Base-by-base conservation (phyloP, 1,284 basidiomycete genomes). In the Malassezia vespertilionis region DNA sequence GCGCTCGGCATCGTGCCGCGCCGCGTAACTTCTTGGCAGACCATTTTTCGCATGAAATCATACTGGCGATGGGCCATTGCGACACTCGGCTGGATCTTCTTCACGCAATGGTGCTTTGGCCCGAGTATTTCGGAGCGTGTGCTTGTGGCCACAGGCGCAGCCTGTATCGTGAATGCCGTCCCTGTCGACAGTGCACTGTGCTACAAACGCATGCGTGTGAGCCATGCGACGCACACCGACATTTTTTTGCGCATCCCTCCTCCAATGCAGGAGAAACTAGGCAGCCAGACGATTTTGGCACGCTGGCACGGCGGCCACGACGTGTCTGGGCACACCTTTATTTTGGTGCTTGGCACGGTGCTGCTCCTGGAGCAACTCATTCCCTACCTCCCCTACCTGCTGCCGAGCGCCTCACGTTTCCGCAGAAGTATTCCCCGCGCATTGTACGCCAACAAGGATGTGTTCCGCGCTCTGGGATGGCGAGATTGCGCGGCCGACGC, bases 271-370 rank as follows among this genome's bases (percentile, higher is more conserved):
- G 74, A 10, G 66, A 74, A 22, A 54, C 27, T 54, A 57, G 18
- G 73, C 78, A 23, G 32, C 28, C 39, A 32, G n/a, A 20, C 40
- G 1, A 14, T 40, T 10, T 27, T 27, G 8, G 42, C 47, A 21
- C 32, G 37, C 5, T 71, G 86, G 58, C 78, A 79, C 63, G 81
- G 78, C 52, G 90, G 90, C 0, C 88, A 93, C 70, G 91, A 97
- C 65, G 80, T 96, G 11, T 90, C 86, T 0, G 90, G 90, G 2
- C 91, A 97, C 69, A 78, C 88, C 21, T 96, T 95, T 75, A 78
- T 97, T 53, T 78, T 96, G 57, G 84, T 84, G 1, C 79, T 93
- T 73, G 78, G 82, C n/a, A 74, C 78, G 7, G 75, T 93, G 15
- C 82, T 93, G 66, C 76, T 93, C 31, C 76, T 80, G 2, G 81